Conservation (phyloP, 2,329 filamentous ascomycete species). For the Aciculosporium take region DNA sequence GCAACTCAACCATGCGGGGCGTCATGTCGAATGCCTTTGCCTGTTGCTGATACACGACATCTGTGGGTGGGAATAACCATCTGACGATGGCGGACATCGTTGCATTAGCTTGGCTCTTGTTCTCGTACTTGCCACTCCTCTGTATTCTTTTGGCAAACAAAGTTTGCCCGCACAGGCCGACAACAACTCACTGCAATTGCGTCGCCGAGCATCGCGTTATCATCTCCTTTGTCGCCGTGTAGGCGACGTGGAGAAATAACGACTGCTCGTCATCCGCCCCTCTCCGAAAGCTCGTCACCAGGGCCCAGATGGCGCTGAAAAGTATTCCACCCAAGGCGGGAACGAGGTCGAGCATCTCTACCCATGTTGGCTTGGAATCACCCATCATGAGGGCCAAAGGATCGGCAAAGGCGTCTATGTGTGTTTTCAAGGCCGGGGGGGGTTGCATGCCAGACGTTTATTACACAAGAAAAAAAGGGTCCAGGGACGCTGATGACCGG, state of each 20-base stretch:
- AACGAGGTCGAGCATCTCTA: conserved; percentile 8
- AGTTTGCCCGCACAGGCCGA: no score
- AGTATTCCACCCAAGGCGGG: conserved; percentile 7
- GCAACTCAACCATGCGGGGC: conserved; percentile 7
- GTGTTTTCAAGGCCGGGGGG: no score
- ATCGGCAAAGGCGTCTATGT: no score
- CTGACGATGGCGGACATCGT: conserved; percentile 1
- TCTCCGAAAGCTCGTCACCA: conserved; percentile 6
- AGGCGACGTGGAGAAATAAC: conserved; percentile 9
- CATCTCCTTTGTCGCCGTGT: conserved; percentile 8
- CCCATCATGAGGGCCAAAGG: neutral
- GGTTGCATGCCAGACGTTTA: no score
- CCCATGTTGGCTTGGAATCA: conserved; percentile 1
- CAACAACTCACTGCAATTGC: conserved; percentile 8
- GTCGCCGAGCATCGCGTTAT: conserved; percentile 6
- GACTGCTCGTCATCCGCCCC: conserved; percentile 8
- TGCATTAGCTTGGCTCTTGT: neutral
- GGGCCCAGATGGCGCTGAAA: neutral
- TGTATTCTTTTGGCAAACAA: no score
- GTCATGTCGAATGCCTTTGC: conserved; percentile 1
- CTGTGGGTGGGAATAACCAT: conserved; percentile 7
- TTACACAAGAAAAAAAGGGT: neutral
- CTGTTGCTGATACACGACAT: conserved; percentile 7
- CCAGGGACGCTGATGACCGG: no score
- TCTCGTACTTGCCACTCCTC: neutral